Base-by-base conservation (phyloP, 2,329 filamentous ascomycete species). In the Helminthosporium solani region DNA sequence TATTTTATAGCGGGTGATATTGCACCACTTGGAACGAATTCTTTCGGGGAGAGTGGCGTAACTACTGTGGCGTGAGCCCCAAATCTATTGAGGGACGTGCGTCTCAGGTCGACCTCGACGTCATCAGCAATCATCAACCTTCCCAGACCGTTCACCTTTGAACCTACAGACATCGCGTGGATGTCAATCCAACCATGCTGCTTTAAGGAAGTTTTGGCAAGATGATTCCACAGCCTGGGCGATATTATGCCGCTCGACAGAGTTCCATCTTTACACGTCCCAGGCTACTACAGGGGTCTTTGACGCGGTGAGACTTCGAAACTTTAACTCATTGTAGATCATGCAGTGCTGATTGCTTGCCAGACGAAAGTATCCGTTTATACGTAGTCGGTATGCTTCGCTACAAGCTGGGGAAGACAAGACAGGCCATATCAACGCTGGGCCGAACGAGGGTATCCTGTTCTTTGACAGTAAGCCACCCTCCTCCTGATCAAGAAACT, bases 391-490 rank as follows among this genome's bases (percentile, higher is more conserved):
- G 20, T 61, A 53, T 52, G 56, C 59, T 11, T 68, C 71, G 7
- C 49, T 71, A 2, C 72, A 77, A 47, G 71, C 77, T 9, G 82
- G 80, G 41, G 81, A 83, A 54, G 78, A 87, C 58, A 83, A 87
- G 53, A 83, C 83, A 8, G 92, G 94, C 0, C 90, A 96, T 61
- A 96, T 97, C 56, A 75, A 79, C n/a, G 79, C 87, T 9, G 79
- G 77, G 2, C 73, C 85, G 1, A 87, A 91, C 57, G 89, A 97
- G 73, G 85, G 86, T 0, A 84, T 97, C 36, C 70, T 96, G 6
- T 99, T 95, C 73, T 85, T 97, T 62, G 90, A 95, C 66, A 95
- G 88, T 91, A 72, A 66, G 83, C 63, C 28, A 7, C 9, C 5
- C 27, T n/a, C 27, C 19, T n/a, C 6, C 7, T 36, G 12, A 23